Base-by-base conservation (phyloP, 208 protist species). In the Naegleria fowleri region DNA sequence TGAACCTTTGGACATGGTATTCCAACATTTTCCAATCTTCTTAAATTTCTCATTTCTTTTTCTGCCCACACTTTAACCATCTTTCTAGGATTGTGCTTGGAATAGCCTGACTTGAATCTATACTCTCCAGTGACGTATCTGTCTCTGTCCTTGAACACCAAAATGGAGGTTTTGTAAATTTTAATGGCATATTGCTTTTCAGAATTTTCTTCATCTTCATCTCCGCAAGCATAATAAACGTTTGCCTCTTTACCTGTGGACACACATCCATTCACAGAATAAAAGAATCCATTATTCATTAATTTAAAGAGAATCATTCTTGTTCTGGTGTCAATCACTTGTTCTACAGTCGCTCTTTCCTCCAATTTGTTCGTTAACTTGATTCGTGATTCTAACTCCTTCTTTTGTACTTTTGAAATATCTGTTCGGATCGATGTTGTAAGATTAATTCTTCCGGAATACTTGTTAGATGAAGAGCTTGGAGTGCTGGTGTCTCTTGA, bases 111-210 rank as follows among this genome's bases (percentile, higher is more conserved):
- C 38, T 96, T 92, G 90, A 99, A 99, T 48, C 99, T 95, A 92
- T 98, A 99, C 92, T 99, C 99, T 48, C 97, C 97, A 36, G 92
- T 95, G 0, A 99, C 98, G 95, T 99, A 99, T 92, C 97, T 91
- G 85, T 99, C 98, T 51, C 99, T 94, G 95, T 99, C 98, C 93
- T 99, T 99, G 95, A 99, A 99, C 22, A 98, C 96, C 9, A 99
- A 94, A 93, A 99, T 99, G 40, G 98, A 99, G 11, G 99, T 99
- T 93, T 99, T 99, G 95, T 98, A 99, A 13, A 99, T 96, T 94
- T 99, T 99, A 43, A 99, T 76, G 0, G 98, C 98, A 41, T 36
- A 85, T 85, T 39, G 13, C 36, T 85, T 39, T 85, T 43, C 38
- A 0, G n/a, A 43, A 67, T 67, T 67, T 67, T 67, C 55, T 79